Evolutionary conservation across 805 yeast genomes (phyloP), one percentile per base, ranked within the genome.

Genomic region (Kodamaea restingae): DNA sequence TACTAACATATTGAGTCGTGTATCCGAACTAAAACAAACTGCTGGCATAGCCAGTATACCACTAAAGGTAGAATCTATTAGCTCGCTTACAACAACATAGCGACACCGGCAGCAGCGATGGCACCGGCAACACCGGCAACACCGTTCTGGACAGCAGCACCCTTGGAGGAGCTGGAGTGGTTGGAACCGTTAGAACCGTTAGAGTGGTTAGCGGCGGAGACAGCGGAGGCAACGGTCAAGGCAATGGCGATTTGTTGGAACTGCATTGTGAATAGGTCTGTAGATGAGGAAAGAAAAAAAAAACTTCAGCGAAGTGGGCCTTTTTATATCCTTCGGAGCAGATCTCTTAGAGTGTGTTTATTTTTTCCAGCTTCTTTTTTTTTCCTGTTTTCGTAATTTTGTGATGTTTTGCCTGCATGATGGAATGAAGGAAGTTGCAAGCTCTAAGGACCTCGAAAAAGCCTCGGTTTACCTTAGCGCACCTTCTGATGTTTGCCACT

Each of bases 71-170:
- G 7, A 27, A 14, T 30, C 32, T 30, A 30, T 30, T 30, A 30
- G 34, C 28, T 18, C 30, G 26, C 50, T 54, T 55, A 56, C 52
- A 56, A 51, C 54, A 56, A 54, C 56, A 56, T 53, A 49, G 60
- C 60, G 40, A 54, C 58, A 54, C 60, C 61, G 25, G 47, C 50
- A 18, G 50, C 50, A 29, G 59, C 60, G 38, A 56, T 59, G 38
- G 57, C 60, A 38, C 49, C 60, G 49, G 58, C 61, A 41, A 53
- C 43, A 40, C 58, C 61, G 36, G 52, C 60, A 25, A 50, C 59
- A 48, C 61, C 61, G 41, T 52, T 40, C 48, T 34, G 51, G 51
- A 44, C 60, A 44, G 51, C 50, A 36, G 54, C 61, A 40, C 47
- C 55, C 38, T 46, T 40, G 32, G 52, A 40, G 41, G 54, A 31